Evolutionary conservation across 2,329 filamentous ascomycete species (phyloP).

Genomic region (Exophiala oligosperma): DNA sequence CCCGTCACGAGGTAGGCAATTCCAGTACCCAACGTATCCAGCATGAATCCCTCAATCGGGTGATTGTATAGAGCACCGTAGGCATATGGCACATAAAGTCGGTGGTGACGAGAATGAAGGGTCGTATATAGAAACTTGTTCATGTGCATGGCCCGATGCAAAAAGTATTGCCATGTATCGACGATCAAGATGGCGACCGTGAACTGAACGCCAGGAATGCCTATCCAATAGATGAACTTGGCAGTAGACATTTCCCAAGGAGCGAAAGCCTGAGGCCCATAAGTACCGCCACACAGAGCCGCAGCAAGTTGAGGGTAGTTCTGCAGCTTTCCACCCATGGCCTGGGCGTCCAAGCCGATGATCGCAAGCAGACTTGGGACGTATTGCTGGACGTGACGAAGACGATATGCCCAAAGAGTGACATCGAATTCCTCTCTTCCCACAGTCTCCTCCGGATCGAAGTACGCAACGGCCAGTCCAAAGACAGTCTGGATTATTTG

Average conservation of each 20-base stretch:
- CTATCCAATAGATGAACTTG: constrained; percentile 74
- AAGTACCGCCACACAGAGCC: constrained; percentile 75
- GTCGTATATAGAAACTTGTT: constrained; percentile 86
- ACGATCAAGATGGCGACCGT: constrained; percentile 71
- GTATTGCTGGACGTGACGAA: constrained; percentile 76
- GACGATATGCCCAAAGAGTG: constrained; percentile 81
- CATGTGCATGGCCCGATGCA: constrained; percentile 94
- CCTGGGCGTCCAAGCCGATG: constrained; percentile 73
- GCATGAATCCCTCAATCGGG: constrained; percentile 86
- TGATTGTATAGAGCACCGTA: constrained; percentile 98
- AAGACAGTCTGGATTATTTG: constrained; percentile 83
- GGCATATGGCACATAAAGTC: constrained; percentile 95
- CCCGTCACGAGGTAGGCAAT: constrained; percentile 77
- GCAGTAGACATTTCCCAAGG: constrained; percentile 77
- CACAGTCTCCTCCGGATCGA: constrained; percentile 70
- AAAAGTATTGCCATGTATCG: constrained; percentile 98
- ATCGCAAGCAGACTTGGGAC: constrained; percentile 70
- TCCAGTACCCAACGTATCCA: constrained; percentile 86
- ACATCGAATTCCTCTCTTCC: constrained; percentile 85
- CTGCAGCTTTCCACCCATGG: constrained; percentile 73
- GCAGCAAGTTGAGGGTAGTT: constrained; percentile 73
- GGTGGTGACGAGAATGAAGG: constrained; percentile 94
- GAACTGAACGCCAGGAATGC: constrained; percentile 78
- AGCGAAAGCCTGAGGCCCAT: constrained; percentile 74
- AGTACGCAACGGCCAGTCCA: constrained; percentile 65